These are phyloP conservation scores for Blastomyces parvus DNA, from an alignment of 2,329 filamentous ascomycete species.

Conservation along the genomic window DNA sequence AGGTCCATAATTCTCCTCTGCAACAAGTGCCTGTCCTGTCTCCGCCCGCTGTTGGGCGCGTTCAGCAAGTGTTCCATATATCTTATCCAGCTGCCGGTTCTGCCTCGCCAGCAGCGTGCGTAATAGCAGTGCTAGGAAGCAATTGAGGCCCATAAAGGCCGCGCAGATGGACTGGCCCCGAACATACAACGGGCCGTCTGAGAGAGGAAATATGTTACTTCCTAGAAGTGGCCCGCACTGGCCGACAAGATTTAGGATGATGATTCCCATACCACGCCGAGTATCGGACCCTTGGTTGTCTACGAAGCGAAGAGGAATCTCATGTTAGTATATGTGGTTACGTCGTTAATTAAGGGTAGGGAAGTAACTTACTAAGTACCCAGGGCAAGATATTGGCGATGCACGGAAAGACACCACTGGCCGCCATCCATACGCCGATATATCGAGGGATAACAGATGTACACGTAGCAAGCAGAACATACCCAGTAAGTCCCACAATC, in stretches of 20 bases:
- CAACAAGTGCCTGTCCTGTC: conserved; percentile 17
- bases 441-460: conserved; percentile 43
- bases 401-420: conserved; percentile 55
- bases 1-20: conserved; percentile 34
- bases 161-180: conserved; percentile 54
- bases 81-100: conserved; percentile 50
- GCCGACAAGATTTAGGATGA: conserved; percentile 58
- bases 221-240: conserved; percentile 56
- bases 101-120: conserved; percentile 49
- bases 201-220: conserved; percentile 52
- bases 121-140: conserved; percentile 44
- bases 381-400: conserved; percentile 64
- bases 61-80: conserved; percentile 30
- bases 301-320: conserved; percentile 12
- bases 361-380: conserved; percentile 42
- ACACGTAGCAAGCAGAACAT: conserved; percentile 54
- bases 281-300: conserved; percentile 63
- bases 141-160: conserved; percentile 53
- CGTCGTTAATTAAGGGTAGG: not conserved
- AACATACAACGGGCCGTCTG: conserved; percentile 39
- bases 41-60: conserved; percentile 10
- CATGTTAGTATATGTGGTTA: not conserved
- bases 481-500: conserved; percentile 51
- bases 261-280: conserved; percentile 55
- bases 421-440: conserved; percentile 46